Conservation (phyloP, 2,329 filamentous ascomycete species). For the Leptosphaerulina australis region DNA sequence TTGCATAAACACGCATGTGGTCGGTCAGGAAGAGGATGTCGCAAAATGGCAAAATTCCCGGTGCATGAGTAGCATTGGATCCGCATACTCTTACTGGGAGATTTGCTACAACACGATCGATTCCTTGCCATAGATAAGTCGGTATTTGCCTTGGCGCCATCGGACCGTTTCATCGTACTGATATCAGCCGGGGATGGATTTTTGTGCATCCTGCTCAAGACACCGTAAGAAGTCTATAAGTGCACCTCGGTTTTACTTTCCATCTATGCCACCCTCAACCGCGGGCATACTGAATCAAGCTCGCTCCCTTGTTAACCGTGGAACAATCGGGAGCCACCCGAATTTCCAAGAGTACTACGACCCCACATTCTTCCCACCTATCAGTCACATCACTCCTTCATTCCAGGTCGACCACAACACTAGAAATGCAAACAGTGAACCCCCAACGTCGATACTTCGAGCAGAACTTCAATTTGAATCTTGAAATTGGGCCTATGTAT, state of each 20-base stretch:
- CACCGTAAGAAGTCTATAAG: too few species aligned
- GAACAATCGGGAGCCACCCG: neutral
- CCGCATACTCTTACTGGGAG: neutral
- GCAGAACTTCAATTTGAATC: neutral
- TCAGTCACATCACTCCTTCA: neutral
- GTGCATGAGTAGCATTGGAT: neutral
- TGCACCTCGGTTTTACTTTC: too few species aligned
- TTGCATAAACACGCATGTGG: constrained; percentile 1
- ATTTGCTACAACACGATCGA: neutral
- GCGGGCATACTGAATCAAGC: neutral
- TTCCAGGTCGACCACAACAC: constrained; percentile 9
- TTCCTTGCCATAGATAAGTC: neutral
- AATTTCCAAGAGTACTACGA: neutral
- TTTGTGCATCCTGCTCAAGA: too few species aligned
- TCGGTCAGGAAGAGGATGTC: neutral
- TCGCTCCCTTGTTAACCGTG: neutral
- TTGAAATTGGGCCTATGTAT: neutral
- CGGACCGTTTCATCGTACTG: constrained; percentile 8
- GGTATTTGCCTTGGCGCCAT: neutral
- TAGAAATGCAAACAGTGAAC: constrained; percentile 5
- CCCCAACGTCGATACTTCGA: neutral
- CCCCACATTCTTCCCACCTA: neutral
- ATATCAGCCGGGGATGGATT: too few species aligned
- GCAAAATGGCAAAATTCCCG: neutral
- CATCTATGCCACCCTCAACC: neutral